A percentile compares a stretch with the other conserved stretches of the same genome.
Conservation (phyloP, 106 monocot species). For the Apostasia ramifera region DNA sequence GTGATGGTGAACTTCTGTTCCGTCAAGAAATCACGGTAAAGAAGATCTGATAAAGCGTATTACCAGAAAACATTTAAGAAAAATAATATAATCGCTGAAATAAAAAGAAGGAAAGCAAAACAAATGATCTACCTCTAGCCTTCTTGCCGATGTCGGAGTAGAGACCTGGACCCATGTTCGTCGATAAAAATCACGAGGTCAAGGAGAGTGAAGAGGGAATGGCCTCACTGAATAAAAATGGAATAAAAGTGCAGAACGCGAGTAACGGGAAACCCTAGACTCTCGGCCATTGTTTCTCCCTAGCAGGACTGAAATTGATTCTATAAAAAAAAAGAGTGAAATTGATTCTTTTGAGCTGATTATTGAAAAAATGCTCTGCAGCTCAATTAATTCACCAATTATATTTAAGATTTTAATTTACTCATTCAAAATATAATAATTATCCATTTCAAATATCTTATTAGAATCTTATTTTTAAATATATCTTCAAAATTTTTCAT, state of each 20-base stretch:
- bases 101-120: background rate
- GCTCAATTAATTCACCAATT: too few relatives aligned
- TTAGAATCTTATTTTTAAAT: too few relatives aligned
- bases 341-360: too few relatives aligned
- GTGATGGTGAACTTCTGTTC: conserved; percentile 72
- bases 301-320: too few relatives aligned
- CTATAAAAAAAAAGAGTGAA: too few relatives aligned
- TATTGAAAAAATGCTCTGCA: too few relatives aligned
- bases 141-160: conserved; percentile 79
- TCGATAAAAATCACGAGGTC: background rate
- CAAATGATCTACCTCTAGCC: conserved; percentile 35
- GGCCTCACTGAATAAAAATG: background rate
- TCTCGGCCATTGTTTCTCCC: too few relatives aligned
- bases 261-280: too few relatives aligned
- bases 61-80: background rate
- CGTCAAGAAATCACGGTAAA: conserved; percentile 58
- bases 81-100: background rate
- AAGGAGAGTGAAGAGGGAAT: background rate
- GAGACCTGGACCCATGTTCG: conserved; percentile 58
- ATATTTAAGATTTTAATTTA: too few relatives aligned
- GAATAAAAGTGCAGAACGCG: background rate
- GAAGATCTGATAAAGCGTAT: conserved; percentile 41
- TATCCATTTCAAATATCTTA: too few relatives aligned
- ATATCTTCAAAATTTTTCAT: too few relatives aligned
- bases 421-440: too few relatives aligned